A percentile compares a stretch with the other conserved stretches of the same genome.
phyloP scores from a whole-genome alignment of 78 protist species.

The Dictyostelium intermedium region DNA sequence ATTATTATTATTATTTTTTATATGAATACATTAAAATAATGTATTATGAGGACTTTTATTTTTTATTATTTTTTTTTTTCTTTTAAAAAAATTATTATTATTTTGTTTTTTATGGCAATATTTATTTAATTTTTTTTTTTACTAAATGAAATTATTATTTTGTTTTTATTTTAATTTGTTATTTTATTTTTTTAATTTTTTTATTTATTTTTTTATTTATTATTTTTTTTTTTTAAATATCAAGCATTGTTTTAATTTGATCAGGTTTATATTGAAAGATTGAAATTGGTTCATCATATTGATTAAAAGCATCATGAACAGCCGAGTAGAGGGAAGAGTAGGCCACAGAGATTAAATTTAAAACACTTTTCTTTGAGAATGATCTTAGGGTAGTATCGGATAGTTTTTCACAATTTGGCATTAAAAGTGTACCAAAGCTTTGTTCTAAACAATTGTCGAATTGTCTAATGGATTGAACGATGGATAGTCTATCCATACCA shows the following conservation, averaged over 20 bases:
- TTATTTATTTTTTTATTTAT: neutral
- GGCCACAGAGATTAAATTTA: slow-evolving; percentile 24
- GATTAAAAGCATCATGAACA: slow-evolving; percentile 53
- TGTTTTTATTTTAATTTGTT: too few species aligned
- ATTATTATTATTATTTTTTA: too few species aligned
- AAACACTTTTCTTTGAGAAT: slow-evolving; percentile 8
- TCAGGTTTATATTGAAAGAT: slow-evolving; percentile 74
- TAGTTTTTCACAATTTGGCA: slow-evolving; percentile 24
- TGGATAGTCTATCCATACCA: slow-evolving; percentile 57
- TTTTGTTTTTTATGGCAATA: too few species aligned
- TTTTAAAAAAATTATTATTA: too few species aligned
- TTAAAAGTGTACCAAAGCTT: slow-evolving; percentile 23
- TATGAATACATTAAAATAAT: too few species aligned
- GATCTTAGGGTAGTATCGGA: neutral
- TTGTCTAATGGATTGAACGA: slow-evolving; percentile 27
- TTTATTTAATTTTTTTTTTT: too few species aligned
- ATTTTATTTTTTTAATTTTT: neutral
- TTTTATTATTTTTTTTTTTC: too few species aligned
- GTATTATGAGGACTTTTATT: too few species aligned
- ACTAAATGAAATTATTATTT: too few species aligned
- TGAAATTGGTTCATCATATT: slow-evolving; percentile 58
- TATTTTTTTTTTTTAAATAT: neutral
- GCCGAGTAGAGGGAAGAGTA: slow-evolving; percentile 51
- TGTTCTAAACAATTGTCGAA: slow-evolving; percentile 40
- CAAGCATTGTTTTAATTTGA: slow-evolving; percentile 73